These are phyloP conservation scores for Cornus suecica DNA, from an alignment of 148 eudicot species.

Conservation along the genomic window DNA sequence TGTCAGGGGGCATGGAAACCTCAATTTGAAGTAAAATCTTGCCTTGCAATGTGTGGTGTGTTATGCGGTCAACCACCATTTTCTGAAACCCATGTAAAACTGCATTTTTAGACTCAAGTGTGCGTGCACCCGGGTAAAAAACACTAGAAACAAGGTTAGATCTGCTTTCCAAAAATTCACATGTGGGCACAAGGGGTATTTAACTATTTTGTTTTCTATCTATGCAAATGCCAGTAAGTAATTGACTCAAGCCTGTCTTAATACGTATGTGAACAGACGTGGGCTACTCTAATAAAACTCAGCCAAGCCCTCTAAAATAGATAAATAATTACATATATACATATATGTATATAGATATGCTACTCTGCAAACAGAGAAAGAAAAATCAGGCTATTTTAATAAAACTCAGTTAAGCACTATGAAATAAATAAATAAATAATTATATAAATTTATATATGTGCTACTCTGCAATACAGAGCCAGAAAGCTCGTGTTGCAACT, in stretches of 20 bases:
- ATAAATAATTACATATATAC: not conserved
- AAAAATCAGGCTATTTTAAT: not conserved
- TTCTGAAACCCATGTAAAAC: slow-evolving; percentile 38
- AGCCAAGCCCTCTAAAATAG: not conserved
- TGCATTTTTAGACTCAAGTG: not conserved
- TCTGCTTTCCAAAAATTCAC: not conserved
- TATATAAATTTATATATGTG: too few species aligned
- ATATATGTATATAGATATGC: too few species aligned
- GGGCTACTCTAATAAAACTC: not conserved
- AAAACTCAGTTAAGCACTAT: not conserved
- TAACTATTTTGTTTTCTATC: too few species aligned
- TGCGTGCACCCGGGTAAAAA: too few species aligned
- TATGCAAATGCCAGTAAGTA: not conserved
- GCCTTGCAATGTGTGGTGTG: slow-evolving; percentile 68
- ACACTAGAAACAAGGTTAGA: not conserved
- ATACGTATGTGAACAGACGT: not conserved
- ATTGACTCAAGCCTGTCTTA: not conserved
- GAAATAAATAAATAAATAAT: not conserved
- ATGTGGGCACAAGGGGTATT: not conserved
- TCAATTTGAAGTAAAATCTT: slow-evolving; percentile 73
- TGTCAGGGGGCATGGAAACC: slow-evolving; percentile 84
- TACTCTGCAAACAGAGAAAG: not conserved
- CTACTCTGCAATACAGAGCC: not conserved
- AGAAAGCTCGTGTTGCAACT: not conserved
- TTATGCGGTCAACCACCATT: slow-evolving; percentile 59